Evolutionary conservation across 768 basidiomycete species (phyloP).

Genomic region (Boletus barrowsii): DNA sequence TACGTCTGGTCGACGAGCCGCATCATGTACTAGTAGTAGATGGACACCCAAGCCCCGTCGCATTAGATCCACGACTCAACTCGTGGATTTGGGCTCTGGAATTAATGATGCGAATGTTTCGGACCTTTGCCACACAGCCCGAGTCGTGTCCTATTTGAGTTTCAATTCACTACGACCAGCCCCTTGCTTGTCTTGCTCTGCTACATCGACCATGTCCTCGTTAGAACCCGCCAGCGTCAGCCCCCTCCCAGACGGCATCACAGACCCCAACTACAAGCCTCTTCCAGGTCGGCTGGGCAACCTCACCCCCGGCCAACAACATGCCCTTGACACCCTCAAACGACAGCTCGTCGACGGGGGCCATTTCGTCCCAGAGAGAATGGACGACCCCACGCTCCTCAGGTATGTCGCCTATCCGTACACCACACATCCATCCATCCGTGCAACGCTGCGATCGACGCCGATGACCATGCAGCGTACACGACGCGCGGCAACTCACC

Average conservation of each 20-base stretch:
- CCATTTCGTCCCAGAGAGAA: slow-evolving; percentile 56
- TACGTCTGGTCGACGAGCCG: slow-evolving; percentile 17
- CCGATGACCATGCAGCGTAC: slow-evolving; percentile 10
- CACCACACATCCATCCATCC: background rate
- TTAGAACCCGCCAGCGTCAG: slow-evolving; percentile 47
- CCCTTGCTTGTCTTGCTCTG: background rate
- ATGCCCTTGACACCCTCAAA: slow-evolving; percentile 67
- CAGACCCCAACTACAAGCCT: slow-evolving; percentile 64
- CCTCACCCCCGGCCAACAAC: slow-evolving; percentile 57
- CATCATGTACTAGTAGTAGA: slow-evolving; percentile 30
- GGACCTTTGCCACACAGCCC: background rate
- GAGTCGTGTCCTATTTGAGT: slow-evolving; percentile 8
- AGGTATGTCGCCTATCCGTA: slow-evolving; percentile 39
- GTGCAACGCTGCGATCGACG: slow-evolving; percentile 4
- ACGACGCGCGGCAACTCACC: background rate
- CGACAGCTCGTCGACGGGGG: slow-evolving; percentile 60
- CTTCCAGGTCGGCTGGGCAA: slow-evolving; percentile 79
- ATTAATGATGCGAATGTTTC: slow-evolving; percentile 32
- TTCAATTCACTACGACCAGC: slow-evolving; percentile 1
- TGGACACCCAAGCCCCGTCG: slow-evolving; percentile 29
- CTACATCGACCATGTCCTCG: slow-evolving; percentile 27
- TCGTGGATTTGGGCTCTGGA: slow-evolving; percentile 32
- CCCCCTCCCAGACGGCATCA: slow-evolving; percentile 54
- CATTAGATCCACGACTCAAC: slow-evolving; percentile 35
- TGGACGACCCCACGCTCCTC: slow-evolving; percentile 69